A percentile compares a stretch with the other conserved stretches of the same genome.
These are phyloP conservation scores for Aegle marmelos DNA, from an alignment of 345 rosid species.

Conservation along the genomic window DNA sequence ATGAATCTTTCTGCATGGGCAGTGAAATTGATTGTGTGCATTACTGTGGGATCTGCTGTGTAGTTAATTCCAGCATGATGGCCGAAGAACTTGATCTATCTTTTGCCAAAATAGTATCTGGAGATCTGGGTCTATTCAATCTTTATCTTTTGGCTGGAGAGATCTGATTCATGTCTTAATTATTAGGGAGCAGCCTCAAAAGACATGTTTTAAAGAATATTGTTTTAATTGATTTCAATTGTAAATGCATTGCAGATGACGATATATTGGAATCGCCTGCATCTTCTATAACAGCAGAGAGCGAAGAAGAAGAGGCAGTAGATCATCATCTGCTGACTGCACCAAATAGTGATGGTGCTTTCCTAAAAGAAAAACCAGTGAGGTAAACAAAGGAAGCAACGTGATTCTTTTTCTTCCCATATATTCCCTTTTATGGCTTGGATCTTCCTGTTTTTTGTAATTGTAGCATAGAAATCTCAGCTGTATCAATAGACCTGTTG, in stretches of 20 bases:
- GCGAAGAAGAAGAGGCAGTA: slow-evolving; percentile 71
- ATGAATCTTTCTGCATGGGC: not conserved
- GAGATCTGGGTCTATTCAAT: not conserved
- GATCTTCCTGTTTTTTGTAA: slow-evolving; percentile 14
- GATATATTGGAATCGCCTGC: slow-evolving; percentile 58
- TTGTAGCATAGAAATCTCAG: slow-evolving; percentile 7
- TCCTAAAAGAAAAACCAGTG: slow-evolving; percentile 63
- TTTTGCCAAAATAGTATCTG: not conserved
- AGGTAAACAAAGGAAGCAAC: slow-evolving; percentile 59
- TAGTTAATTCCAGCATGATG: not conserved
- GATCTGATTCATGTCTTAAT: not conserved
- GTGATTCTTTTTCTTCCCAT: slow-evolving; percentile 14
- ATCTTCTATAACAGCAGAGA: slow-evolving; percentile 51
- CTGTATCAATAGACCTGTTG: not conserved
- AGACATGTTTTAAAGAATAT: not conserved
- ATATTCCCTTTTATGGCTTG: slow-evolving; percentile 1
- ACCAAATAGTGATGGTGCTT: slow-evolving; percentile 60
- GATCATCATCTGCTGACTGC: slow-evolving; percentile 63
- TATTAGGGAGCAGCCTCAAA: not conserved
- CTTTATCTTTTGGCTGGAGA: not conserved
- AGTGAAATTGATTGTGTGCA: not conserved
- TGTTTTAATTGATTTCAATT: slow-evolving; percentile 1
- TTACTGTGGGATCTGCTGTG: not conserved
- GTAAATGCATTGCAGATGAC: slow-evolving; percentile 32
- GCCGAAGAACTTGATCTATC: not conserved